phyloP scores from a whole-genome alignment of 805 yeast genomes.

The Spencermartinsiella europaea region DNA sequence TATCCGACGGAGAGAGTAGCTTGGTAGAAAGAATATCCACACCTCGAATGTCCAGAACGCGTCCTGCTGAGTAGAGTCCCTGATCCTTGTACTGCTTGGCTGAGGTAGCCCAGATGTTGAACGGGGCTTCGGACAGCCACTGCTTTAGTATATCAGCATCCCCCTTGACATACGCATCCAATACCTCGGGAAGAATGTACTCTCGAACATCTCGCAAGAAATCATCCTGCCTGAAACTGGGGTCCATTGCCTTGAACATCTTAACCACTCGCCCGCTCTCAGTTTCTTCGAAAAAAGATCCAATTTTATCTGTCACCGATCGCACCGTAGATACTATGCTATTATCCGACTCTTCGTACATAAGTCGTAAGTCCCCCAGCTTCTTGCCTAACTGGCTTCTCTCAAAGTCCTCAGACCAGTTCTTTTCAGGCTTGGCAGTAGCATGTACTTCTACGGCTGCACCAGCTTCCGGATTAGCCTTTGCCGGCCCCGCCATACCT shows the following conservation, averaged over 20 bases:
- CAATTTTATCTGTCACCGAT: conserved; percentile 70
- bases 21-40: conserved; percentile 88
- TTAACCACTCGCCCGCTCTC: conserved; percentile 91
- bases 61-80: conserved; percentile 85
- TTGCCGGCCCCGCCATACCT: conserved; percentile 51
- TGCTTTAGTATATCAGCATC: conserved; percentile 74
- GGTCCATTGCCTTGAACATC: conserved; percentile 84
- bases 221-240: conserved; percentile 71
- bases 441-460: conserved; percentile 77
- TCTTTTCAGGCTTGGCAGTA: conserved; percentile 65
- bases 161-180: conserved; percentile 92
- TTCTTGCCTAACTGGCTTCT: conserved; percentile 66
- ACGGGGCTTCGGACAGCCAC: conserved; percentile 98
- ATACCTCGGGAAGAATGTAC: conserved; percentile 87
- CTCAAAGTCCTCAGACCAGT: conserved; percentile 62
- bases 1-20: conserved; percentile 81
- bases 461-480: conserved; percentile 67
- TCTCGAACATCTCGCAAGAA: conserved; percentile 83
- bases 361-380: conserved; percentile 54
- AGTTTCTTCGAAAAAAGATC: conserved; percentile 91
- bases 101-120: conserved; percentile 87
- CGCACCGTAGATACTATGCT: conserved; percentile 79
- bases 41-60: conserved; percentile 89
- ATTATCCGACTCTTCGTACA: conserved; percentile 83
- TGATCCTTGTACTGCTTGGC: conserved; percentile 90